These are phyloP conservation scores for Camelina hispida DNA, from an alignment of 345 rosid genomes.

Conservation along the genomic window DNA sequence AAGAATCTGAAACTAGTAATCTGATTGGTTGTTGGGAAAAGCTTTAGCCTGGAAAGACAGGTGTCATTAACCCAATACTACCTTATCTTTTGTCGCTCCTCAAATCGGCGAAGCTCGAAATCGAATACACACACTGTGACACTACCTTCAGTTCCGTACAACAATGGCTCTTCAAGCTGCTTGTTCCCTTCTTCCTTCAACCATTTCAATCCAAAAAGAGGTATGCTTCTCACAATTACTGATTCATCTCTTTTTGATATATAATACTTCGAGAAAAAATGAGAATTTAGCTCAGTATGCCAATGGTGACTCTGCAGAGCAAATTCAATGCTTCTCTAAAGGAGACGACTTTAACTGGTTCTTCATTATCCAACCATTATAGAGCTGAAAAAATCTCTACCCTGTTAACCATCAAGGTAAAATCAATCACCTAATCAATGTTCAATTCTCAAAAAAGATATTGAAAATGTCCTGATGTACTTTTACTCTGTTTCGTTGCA, in stretches of 20 bases:
- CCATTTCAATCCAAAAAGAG: slow-evolving; percentile 66
- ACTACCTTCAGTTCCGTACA: slow-evolving; percentile 29
- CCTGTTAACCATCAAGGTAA: slow-evolving; percentile 63
- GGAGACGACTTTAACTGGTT: slow-evolving; percentile 73
- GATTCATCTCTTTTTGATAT: not conserved
- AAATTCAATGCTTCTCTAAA: slow-evolving; percentile 62
- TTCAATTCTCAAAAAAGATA: not conserved
- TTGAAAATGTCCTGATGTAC: slow-evolving; percentile 8
- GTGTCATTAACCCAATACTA: slow-evolving; percentile 33
- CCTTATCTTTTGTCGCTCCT: slow-evolving; percentile 40
- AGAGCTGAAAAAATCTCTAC: slow-evolving; percentile 58
- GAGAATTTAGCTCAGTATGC: not conserved
- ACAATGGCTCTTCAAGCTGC: slow-evolving; percentile 83
- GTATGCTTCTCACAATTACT: slow-evolving; percentile 39
- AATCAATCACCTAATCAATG: not conserved
- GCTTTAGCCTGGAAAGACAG: slow-evolving; percentile 8
- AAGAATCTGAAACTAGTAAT: slow-evolving; percentile 57
- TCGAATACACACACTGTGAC: not conserved
- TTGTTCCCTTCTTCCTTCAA: slow-evolving; percentile 66
- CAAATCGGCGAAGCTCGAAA: slow-evolving; percentile 7
- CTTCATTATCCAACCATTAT: slow-evolving; percentile 58
- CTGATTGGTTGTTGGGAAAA: slow-evolving; percentile 59
- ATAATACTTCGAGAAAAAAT: not conserved
- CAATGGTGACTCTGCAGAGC: slow-evolving; percentile 56
- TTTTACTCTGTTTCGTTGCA: slow-evolving; percentile 18